Evolutionary conservation across 2,329 filamentous ascomycete species (phyloP).

Genomic region (Magnaporthiopsis poae): DNA sequence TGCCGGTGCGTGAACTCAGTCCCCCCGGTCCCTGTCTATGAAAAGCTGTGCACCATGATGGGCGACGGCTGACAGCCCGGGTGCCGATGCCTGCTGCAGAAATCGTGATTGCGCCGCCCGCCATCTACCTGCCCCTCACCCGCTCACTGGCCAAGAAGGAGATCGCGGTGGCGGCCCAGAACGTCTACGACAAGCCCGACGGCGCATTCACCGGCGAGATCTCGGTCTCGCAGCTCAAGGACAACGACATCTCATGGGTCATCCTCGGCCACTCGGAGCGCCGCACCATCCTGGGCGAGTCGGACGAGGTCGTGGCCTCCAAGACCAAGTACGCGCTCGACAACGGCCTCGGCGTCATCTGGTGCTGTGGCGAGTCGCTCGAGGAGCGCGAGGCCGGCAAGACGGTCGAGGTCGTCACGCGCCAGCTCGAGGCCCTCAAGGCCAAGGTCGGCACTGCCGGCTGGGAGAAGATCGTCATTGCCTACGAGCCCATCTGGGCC

Average conservation of each 20-base stretch:
- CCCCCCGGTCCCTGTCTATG: no score
- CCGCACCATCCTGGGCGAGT: slow-evolving; percentile 78
- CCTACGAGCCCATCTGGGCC: slow-evolving; percentile 98
- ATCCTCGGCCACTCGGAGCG: slow-evolving; percentile 94
- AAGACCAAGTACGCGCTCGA: slow-evolving; percentile 93
- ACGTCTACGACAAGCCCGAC: slow-evolving; percentile 94
- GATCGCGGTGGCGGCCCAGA: slow-evolving; percentile 85
- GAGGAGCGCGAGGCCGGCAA: slow-evolving; percentile 79
- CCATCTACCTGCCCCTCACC: slow-evolving; percentile 81
- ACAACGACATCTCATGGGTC: slow-evolving; percentile 78
- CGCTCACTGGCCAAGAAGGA: slow-evolving; percentile 66
- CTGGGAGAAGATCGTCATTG: slow-evolving; percentile 91
- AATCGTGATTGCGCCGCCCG: slow-evolving; percentile 85
- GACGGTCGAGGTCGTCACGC: slow-evolving; percentile 77
- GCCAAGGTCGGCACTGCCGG: slow-evolving; percentile 54
- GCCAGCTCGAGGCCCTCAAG: slow-evolving; percentile 72
- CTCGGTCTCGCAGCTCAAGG: slow-evolving; percentile 80
- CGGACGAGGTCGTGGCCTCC: slow-evolving; percentile 72
- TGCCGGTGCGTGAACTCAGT: slow-evolving; percentile 45
- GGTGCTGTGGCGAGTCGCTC: slow-evolving; percentile 93
- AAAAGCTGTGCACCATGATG: no score
- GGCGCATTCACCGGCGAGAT: slow-evolving; percentile 97
- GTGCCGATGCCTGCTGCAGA: slow-evolving; percentile 40
- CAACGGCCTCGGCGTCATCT: slow-evolving; percentile 79
- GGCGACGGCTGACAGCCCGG: not conserved